A percentile compares a stretch with the other conserved stretches of the same genome.
These are phyloP conservation scores for Spizellomyces punctatus DNA, from an alignment of 192 early-diverging fungal species.

Conservation along the genomic window DNA sequence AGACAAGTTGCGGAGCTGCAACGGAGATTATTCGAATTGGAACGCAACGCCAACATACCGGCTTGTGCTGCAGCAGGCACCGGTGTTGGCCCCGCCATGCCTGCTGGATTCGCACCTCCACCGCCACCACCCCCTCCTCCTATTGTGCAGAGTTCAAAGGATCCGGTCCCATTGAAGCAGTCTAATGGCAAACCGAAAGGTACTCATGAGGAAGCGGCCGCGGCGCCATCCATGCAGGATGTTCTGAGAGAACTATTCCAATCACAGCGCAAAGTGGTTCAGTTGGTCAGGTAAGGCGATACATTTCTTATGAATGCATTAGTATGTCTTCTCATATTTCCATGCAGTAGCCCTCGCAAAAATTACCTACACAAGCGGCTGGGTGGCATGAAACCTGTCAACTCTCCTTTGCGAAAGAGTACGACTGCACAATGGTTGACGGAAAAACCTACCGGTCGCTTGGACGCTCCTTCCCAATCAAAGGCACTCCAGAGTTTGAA, in stretches of 20 bases:
- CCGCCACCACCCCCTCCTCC: constrained; percentile 7
- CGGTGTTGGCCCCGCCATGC: not conserved
- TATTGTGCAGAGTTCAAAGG: too few species aligned
- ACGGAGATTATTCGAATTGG: constrained; percentile 4
- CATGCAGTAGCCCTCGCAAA: constrained; percentile 9
- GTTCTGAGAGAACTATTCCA: constrained; percentile 27
- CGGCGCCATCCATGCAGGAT: constrained; percentile 8
- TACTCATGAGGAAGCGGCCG: too few species aligned
- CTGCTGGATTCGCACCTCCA: constrained; percentile 20
- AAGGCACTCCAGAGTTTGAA: constrained; percentile 10
- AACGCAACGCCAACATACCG: not conserved
- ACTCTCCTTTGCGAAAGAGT: constrained; percentile 9
- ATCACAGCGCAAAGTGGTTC: constrained; percentile 18
- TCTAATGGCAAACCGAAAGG: not conserved
- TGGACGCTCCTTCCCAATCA: not conserved
- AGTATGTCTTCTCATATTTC: too few species aligned
- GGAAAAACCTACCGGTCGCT: not conserved
- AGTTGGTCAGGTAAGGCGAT: constrained; percentile 16
- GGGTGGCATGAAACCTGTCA: too few species aligned
- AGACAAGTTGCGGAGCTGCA: constrained; percentile 1
- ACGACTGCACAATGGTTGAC: not conserved
- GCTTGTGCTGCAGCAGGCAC: too few species aligned
- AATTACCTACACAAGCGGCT: constrained; percentile 9
- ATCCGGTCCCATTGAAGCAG: not conserved
- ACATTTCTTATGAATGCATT: not conserved